Evolutionary conservation across 306 rosid genomes (phyloP).

Genomic region (Rosa persica): DNA sequence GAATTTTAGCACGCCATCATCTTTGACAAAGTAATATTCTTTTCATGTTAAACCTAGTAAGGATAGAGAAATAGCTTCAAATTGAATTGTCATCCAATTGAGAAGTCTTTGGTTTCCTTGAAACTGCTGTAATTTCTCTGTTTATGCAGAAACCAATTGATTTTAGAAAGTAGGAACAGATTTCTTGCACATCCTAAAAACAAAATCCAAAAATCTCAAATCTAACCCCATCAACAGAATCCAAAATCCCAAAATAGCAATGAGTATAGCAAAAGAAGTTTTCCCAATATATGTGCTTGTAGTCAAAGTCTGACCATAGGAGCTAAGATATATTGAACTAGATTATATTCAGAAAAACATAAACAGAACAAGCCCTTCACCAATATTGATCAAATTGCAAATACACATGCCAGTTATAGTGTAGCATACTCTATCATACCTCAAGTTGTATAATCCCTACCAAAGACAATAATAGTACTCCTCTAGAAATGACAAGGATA

Average conservation of each 20-base stretch:
- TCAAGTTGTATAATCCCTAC: conserved; percentile 96
- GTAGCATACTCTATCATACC: conserved; percentile 41
- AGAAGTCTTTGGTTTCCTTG: too few species aligned
- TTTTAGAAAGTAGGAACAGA: too few species aligned
- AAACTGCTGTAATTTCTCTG: too few species aligned
- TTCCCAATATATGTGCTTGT: conserved; percentile 74
- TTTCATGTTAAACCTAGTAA: too few species aligned
- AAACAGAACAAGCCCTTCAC: not conserved
- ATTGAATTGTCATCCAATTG: too few species aligned
- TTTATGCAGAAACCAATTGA: too few species aligned
- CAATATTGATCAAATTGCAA: not conserved
- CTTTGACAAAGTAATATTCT: too few species aligned
- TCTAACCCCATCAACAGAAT: too few species aligned
- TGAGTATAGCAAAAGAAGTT: conserved; percentile 76
- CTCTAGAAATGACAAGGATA: conserved; percentile 51
- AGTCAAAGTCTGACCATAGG: conserved; percentile 67
- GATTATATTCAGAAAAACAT: not conserved
- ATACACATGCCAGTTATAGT: not conserved
- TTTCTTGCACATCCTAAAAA: too few species aligned
- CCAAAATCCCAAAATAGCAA: conserved; percentile 57
- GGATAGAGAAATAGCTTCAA: too few species aligned
- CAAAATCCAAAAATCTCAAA: too few species aligned
- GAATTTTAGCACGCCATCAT: too few species aligned
- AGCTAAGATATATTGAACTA: conserved; percentile 42
- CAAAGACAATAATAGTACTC: conserved; percentile 88